Evolutionary conservation across 73 alveolate species (phyloP).

Genomic region (Paramecium primaurelia): DNA sequence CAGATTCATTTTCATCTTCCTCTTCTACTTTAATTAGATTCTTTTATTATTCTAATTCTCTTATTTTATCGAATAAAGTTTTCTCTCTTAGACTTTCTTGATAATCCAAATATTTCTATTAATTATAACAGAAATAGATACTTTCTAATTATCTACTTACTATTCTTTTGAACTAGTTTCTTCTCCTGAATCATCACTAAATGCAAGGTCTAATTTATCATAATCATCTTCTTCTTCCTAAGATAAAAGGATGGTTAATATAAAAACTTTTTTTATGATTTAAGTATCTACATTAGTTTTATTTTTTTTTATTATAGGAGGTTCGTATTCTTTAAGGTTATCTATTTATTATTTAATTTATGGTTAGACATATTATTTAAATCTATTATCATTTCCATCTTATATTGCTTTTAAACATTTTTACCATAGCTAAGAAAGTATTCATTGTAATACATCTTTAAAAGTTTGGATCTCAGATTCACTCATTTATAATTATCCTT

Average conservation of each 20-base stretch:
- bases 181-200: not conserved
- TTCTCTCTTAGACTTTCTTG: not conserved
- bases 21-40: not conserved
- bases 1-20: not conserved
- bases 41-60: not conserved
- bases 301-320: not conserved
- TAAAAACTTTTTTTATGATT: not conserved
- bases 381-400: not conserved
- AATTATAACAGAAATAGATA: not conserved
- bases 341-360: not conserved
- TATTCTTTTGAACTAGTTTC: not conserved
- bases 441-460: not conserved
- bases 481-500: conserved; percentile 8
- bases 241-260: not conserved
- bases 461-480: not conserved
- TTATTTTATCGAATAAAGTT: not conserved
- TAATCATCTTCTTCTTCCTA: not conserved
- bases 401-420: not conserved
- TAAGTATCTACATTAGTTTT: not conserved
- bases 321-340: not conserved
- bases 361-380: not conserved
- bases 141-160: not conserved
- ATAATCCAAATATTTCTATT: not conserved
- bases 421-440: not conserved
- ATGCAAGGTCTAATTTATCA: not conserved